Evolutionary conservation across 73 alveolate genomes (phyloP).

Genomic region (Durusdinium trenchii): DNA sequence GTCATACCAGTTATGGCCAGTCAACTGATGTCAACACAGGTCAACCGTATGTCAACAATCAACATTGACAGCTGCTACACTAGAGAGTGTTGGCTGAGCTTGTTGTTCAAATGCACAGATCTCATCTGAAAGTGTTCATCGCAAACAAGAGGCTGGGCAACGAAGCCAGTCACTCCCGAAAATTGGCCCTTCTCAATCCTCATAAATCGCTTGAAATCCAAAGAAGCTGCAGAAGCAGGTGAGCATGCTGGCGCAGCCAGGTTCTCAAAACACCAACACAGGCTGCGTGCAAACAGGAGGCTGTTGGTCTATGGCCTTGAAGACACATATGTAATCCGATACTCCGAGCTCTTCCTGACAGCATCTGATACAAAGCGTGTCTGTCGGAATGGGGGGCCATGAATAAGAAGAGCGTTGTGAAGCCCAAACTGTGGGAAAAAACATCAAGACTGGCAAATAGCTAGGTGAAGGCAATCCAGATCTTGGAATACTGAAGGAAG

Average conservation of each 20-base stretch:
- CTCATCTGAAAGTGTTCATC: no score
- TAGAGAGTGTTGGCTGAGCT: not conserved
- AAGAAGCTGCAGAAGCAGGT: not conserved
- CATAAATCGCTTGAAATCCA: no score
- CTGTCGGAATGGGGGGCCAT: not conserved
- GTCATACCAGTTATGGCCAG: no score
- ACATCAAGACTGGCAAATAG: no score
- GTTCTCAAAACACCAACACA: not conserved
- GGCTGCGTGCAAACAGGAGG: not conserved
- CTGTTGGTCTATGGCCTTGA: slow-evolving; percentile 4
- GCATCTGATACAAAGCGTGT: no score
- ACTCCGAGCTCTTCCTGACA: slow-evolving; percentile 19
- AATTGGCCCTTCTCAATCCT: not conserved
- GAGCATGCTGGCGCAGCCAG: not conserved
- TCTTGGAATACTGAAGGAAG: no score
- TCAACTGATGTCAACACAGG: not conserved
- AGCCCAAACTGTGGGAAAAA: no score
- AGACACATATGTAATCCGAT: slow-evolving; percentile 11
- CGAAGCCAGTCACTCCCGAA: not conserved
- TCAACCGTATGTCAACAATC: no score
- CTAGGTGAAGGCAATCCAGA: no score
- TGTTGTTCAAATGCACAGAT: not conserved
- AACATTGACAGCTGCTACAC: no score
- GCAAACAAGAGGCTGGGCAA: slow-evolving; percentile 13
- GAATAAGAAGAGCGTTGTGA: not conserved